Evolutionary conservation across 805 yeast species (phyloP), one percentile per base, ranked within the genome.

Genomic region (Candida ovalis): DNA sequence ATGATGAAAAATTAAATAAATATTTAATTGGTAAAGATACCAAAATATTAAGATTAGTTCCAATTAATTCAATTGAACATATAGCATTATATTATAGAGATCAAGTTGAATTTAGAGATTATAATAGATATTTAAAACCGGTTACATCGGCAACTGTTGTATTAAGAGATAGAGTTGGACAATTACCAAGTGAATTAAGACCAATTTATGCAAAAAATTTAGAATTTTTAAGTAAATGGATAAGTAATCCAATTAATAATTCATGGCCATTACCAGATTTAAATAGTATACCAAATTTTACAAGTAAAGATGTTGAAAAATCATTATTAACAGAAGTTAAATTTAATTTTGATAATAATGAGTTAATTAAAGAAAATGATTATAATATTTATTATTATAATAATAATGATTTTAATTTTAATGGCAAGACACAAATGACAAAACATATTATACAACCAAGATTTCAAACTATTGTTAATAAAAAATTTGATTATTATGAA

Each of bases 51-150:
- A 70, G 92, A 33, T 69, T 92, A 22, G 81, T 88, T 3, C 85
- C 96, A 1, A 78, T 84, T 49, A 84, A 88, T 58, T 84, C 96
- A 2, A 81, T 88, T 23, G 97, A 92, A 57, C 98, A 92, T 62
- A 82, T 89, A 52, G 79, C 81, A 52, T 59, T 76, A 49, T 70
- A 75, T 57, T 77, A 81, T 71, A 60, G 63, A 50, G 49, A 68
- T 53, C 44, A 60, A 45, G 53, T 59, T 12, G 51, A 56, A 33
- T 51, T 58, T 18, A 59, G 69, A 68, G 56, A 65, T 56, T 66
- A 70, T 30, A 61, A 69, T 28, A 72, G 73, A 22, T 78, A 79
- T 54, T 69, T 89, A 40, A 84, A 80, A 52, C 82, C 81, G 42
- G 81, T 86, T 9, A 81, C 91, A 1, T 88, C 96, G 1, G 89